Percentiles rank a stretch among this genome's conserved stretches.
phyloP scores from a whole-genome alignment of 495 filamentous ascomycete species.

The Talaromyces borbonicus region DNA sequence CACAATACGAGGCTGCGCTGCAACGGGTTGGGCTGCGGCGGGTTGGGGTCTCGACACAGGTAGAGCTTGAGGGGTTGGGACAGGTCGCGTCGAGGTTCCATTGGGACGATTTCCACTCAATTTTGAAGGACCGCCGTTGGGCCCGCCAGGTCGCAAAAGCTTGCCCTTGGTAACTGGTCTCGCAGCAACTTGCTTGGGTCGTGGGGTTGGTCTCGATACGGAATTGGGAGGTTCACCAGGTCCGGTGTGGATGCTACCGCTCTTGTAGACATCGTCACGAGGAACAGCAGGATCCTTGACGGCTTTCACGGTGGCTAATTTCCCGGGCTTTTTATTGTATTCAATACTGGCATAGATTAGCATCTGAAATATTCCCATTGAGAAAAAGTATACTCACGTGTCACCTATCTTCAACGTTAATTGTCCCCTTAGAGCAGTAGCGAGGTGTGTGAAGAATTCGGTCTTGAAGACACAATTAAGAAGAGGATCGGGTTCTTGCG shows the following conservation, averaged over 20 bases:
- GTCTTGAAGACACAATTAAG: conserved; percentile 93
- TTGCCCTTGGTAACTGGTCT: conserved; percentile 85
- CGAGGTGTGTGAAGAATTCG: conserved; percentile 89
- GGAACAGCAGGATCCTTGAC: conserved; percentile 71
- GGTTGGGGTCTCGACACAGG: conserved; percentile 28
- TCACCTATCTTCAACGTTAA: conserved; percentile 75
- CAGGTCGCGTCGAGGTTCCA: conserved; percentile 32
- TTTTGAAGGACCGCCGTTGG: conserved; percentile 69
- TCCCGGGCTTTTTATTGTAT: conserved; percentile 97
- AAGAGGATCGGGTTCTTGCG: conserved; percentile 85
- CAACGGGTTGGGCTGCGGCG: conserved; percentile 35
- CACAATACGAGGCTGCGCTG: conserved; percentile 35
- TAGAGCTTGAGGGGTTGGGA: conserved; percentile 26
- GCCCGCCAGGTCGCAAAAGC: conserved; percentile 81
- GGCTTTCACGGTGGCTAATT: conserved; percentile 76
- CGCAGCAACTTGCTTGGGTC: conserved; percentile 69
- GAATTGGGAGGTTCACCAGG: conserved; percentile 77
- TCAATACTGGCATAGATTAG: conserved; percentile 54
- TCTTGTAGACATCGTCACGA: conserved; percentile 83
- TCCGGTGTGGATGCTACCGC: conserved; percentile 75
- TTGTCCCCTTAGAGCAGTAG: conserved; percentile 60
- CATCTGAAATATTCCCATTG: not conserved
- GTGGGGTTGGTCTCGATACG: conserved; percentile 74
- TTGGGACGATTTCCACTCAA: conserved; percentile 17
- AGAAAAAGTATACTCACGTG: conserved; percentile 28